These are phyloP conservation scores for Stellera chamaejasme DNA, from an alignment of 345 rosid genomes.

Conservation along the genomic window DNA sequence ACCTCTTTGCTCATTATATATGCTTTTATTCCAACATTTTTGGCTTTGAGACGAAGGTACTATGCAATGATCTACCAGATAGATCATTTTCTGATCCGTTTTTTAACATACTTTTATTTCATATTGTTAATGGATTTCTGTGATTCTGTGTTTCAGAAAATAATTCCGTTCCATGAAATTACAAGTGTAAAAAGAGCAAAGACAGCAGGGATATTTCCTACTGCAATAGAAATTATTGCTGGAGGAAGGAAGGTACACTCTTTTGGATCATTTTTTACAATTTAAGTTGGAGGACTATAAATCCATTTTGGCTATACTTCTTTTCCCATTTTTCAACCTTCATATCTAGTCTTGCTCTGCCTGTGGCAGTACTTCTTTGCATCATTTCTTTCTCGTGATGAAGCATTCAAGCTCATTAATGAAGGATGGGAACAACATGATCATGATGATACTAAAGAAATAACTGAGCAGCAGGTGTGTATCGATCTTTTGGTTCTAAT, in stretches of 20 bases:
- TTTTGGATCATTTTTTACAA: slow-evolving; percentile 10
- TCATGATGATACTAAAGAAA: slow-evolving; percentile 19
- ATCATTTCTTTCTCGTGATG: slow-evolving; percentile 67
- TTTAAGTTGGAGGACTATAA: too few species aligned
- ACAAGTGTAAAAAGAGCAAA: slow-evolving; percentile 82
- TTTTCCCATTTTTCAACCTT: slow-evolving; percentile 6
- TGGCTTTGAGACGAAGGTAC: slow-evolving; percentile 99
- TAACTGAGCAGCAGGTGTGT: slow-evolving; percentile 46
- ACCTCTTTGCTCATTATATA: slow-evolving; percentile 63
- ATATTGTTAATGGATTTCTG: slow-evolving; percentile 10
- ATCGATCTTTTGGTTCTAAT: background rate
- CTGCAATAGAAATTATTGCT: slow-evolving; percentile 84
- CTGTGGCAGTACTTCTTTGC: slow-evolving; percentile 61
- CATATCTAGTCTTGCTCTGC: slow-evolving; percentile 12
- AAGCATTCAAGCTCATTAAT: slow-evolving; percentile 50
- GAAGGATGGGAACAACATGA: slow-evolving; percentile 52
- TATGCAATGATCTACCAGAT: slow-evolving; percentile 7
- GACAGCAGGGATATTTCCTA: slow-evolving; percentile 93
- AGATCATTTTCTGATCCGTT: background rate
- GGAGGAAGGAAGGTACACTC: slow-evolving; percentile 71
- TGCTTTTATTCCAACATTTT: slow-evolving; percentile 98
- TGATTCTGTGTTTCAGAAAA: slow-evolving; percentile 45
- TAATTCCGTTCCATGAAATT: slow-evolving; percentile 57
- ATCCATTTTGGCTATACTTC: background rate
- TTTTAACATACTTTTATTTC: slow-evolving; percentile 4